Evolutionary conservation across 352 stramenopile species (phyloP), one percentile per base, ranked within the genome.

Genomic region (Globisporangium cylindrosporum): DNA sequence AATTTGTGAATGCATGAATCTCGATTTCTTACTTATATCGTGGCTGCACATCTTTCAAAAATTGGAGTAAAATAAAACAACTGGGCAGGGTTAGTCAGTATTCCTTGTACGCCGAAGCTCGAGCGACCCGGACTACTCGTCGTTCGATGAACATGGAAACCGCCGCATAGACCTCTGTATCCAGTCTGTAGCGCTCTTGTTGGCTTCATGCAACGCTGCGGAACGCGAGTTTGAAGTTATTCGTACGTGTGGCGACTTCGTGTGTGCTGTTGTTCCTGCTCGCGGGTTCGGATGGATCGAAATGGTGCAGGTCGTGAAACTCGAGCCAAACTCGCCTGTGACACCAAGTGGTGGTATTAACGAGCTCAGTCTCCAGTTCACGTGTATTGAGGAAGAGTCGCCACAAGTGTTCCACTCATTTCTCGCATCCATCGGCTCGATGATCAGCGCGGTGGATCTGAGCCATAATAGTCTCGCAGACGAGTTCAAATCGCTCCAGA

Each of bases 241-340:
- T n/a, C 1, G 41, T 5, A 48, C 14, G 41, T 18, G 41, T n/a
- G 41, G 41, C 4, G 41, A 48, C 41, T 48, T 48, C 4, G 41
- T 48, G 14, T 48, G 41, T 48, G 41, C 20, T 4, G 41, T 48
- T 15, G 41, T 36, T 73, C 77, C 51, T 70, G 74, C n/a, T 78
- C n/a, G 80, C 25, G 74, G 77, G 18, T 63, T 81, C 14, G 77
- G 74, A 1, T 81, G 77, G 77, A 66, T 81, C 24, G n/a, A 60
- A 2, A 24, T 41, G 29, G 15, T 20, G 15, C 27, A 60, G 20
- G 6, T 56, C 3, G 4, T 29, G 20, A 18, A 14, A 14, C 49
- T 56, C 9, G 22, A 56, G 49, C n/a, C 20, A 6, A 56, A 9
- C 8, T 24, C 12, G 1, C 9, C 22, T 10, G 8, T 27, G 14